Conservation (phyloP, 345 rosid genomes). For the Populus ilicifolia region DNA sequence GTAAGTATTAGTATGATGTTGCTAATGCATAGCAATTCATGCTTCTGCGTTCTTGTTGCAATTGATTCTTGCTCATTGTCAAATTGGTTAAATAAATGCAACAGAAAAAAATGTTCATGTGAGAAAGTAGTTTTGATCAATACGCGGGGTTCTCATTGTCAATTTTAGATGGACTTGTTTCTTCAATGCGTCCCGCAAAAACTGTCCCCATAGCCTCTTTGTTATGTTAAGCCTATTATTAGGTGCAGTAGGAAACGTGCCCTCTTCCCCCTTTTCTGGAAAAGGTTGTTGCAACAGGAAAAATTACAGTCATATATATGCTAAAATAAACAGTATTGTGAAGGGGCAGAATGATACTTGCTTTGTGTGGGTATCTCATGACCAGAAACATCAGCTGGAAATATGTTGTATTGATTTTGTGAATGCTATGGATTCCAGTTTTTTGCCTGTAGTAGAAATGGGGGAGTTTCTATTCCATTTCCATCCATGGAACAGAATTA, state of each 20-base stretch:
- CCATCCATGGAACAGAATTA: not conserved
- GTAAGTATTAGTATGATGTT: conserved; percentile 38
- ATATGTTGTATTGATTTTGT: not conserved
- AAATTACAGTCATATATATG: not conserved
- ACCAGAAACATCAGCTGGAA: not conserved
- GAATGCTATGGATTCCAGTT: not conserved
- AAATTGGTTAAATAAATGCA: not conserved
- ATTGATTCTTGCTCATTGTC: not conserved
- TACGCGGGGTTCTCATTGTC: not conserved
- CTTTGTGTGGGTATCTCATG: not conserved
- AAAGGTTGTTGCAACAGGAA: not conserved
- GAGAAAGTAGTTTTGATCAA: not conserved
- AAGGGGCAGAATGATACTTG: not conserved
- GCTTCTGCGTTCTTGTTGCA: not conserved
- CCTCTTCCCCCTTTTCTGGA: not conserved
- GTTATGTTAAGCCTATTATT: not conserved
- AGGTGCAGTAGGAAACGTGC: not conserved
- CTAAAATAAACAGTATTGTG: not conserved
- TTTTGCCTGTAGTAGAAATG: not conserved
- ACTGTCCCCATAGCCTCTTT: not conserved
- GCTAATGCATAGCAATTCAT: not conserved
- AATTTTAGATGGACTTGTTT: not conserved
- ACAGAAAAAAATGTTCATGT: not conserved
- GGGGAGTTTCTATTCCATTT: not conserved
- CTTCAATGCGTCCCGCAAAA: no score